Evolutionary conservation across 257 asterid species (phyloP).

Genomic region (Capsicum baccatum): DNA sequence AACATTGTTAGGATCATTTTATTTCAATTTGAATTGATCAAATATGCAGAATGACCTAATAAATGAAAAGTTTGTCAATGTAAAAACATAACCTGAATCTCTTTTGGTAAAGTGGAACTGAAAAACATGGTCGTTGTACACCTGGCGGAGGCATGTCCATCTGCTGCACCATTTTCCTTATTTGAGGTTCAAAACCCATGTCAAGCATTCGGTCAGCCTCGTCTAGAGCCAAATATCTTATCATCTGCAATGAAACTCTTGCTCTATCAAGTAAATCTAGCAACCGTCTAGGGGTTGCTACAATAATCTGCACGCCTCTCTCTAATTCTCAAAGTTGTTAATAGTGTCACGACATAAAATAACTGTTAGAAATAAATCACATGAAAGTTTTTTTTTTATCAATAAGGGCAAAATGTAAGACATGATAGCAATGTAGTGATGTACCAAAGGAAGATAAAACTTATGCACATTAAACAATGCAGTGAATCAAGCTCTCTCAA

Average conservation of each 20-base stretch:
- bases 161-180: conserved; percentile 93
- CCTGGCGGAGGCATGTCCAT: conserved; percentile 99
- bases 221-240: conserved; percentile 83
- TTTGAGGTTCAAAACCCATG: conserved; percentile 99
- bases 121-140: conserved; percentile 84
- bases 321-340: conserved; percentile 90
- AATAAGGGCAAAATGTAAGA: background rate
- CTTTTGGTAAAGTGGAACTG: conserved; percentile 96
- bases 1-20: too few species aligned
- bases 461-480: background rate
- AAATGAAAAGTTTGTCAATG: background rate
- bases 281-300: conserved; percentile 92
- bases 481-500: conserved; percentile 9
- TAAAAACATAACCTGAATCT: conserved; percentile 75
- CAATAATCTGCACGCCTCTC: conserved; percentile 93
- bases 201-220: conserved; percentile 98
- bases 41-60: too few species aligned
- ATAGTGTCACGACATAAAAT: background rate
- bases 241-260: conserved; percentile 85
- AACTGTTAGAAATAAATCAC: conserved; percentile 1
- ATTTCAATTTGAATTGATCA: too few species aligned
- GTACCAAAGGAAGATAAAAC: background rate
- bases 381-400: background rate
- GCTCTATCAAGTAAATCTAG: conserved; percentile 97
- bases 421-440: background rate